Percentiles rank a stretch among this genome's conserved stretches.
Conservation (phyloP, 495 filamentous ascomycete species). For the Aspergillus sclerotioniger region DNA sequence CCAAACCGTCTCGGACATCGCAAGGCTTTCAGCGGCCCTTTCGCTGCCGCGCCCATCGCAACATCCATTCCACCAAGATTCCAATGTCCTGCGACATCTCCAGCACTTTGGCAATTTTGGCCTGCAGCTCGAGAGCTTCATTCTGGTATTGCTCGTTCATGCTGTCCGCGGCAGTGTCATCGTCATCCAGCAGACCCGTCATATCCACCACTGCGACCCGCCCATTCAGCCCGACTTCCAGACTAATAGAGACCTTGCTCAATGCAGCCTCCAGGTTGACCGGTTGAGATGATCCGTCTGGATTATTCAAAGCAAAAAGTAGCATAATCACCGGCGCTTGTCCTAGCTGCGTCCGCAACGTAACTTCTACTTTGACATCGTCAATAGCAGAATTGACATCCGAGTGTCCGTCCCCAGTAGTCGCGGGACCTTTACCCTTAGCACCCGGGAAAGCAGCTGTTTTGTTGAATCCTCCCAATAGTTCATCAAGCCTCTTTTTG, state of each 20-base stretch:
- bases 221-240: conserved; percentile 64
- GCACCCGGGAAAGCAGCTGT: not conserved
- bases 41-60: conserved; percentile 34
- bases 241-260: conserved; percentile 35
- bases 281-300: conserved; percentile 1
- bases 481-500: conserved; percentile 31
- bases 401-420: not conserved
- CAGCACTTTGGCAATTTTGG: conserved; percentile 40
- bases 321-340: conserved; percentile 45
- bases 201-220: conserved; percentile 47
- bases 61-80: conserved; percentile 55
- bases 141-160: conserved; percentile 24
- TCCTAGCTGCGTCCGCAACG: conserved; percentile 43
- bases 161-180: conserved; percentile 16
- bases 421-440: conserved; percentile 11
- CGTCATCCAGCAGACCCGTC: conserved; percentile 28
- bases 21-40: conserved; percentile 17
- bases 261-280: conserved; percentile 4
- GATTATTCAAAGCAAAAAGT: conserved; percentile 32
- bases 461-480: conserved; percentile 21
- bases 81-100: conserved; percentile 54
- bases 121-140: conserved; percentile 34
- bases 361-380: conserved; percentile 45
- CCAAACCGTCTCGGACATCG: conserved; percentile 5
- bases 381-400: conserved; percentile 7